These are phyloP conservation scores for Globisporangium viniferum DNA, from an alignment of 352 stramenopile species.

Conservation along the genomic window DNA sequence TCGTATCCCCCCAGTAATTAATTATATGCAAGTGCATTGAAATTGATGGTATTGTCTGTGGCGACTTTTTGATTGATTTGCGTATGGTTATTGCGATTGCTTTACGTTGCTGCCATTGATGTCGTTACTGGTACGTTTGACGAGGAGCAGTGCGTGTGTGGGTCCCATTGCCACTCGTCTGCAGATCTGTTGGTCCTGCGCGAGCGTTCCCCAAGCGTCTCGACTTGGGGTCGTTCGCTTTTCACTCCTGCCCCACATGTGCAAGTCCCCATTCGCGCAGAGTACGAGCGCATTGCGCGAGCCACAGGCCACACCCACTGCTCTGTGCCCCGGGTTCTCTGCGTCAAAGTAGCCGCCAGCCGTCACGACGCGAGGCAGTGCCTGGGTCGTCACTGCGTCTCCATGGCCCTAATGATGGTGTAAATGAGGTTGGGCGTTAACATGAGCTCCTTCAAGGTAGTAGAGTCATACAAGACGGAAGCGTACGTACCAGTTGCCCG, in stretches of 20 bases:
- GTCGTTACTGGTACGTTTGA: conserved; percentile 5
- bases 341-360: conserved; percentile 22
- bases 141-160: conserved; percentile 30
- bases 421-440: not conserved
- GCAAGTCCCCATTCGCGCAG: conserved; percentile 37
- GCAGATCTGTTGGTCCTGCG: conserved; percentile 2
- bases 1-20: conserved; percentile 9
- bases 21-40: conserved; percentile 17
- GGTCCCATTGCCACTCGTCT: conserved; percentile 21
- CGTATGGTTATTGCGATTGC: not conserved
- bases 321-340: conserved; percentile 25
- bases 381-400: conserved; percentile 21
- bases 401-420: conserved; percentile 15
- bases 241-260: conserved; percentile 42
- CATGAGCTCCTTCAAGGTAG: not conserved
- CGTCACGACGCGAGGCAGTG: conserved; percentile 48
- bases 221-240: not conserved
- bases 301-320: conserved; percentile 43
- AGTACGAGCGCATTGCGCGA: conserved; percentile 47
- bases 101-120: not conserved
- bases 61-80: not conserved
- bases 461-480: not conserved
- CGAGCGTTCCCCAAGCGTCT: conserved; percentile 10
- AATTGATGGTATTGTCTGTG: not conserved
- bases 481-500: conserved; percentile 68